Base-by-base conservation (phyloP, 805 yeast genomes). In the Candida michaelii region DNA sequence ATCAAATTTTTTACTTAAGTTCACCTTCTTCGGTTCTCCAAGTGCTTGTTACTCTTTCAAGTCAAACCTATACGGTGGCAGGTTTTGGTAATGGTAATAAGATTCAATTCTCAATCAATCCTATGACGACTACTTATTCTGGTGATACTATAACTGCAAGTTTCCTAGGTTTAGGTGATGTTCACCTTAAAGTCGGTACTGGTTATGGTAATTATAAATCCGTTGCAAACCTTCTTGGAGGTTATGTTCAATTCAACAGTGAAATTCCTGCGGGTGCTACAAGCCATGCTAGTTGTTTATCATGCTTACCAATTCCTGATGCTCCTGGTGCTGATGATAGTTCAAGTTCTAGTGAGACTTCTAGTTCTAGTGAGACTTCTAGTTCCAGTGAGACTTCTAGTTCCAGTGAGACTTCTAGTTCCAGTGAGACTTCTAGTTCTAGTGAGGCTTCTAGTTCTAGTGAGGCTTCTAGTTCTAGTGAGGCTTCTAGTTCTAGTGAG, bases 51-150 rank as follows among this genome's bases (percentile, higher is more conserved):
- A 14, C 44, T 13, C 5, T 34, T 15, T 18, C 32, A 9, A 5
- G 35, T 3, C 46, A 38, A 34, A 44, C 50, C 2, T 43, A 36
- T 31, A 44, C 43, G 23, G 58, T 56, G 14, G 47, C 49, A 27
- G 58, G 58, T 18, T 56, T 43, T 23, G 59, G 60, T 41, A 40
- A 42, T 23, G 54, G 56, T 7, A 54, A 56, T 38, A 15, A 23
- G 9, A 46, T 55, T 23, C 51, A 33, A 11, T n/a, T n/a, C n/a
- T n/a, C n/a, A n/a, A n/a, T n/a, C n/a, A 12, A 29, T 7, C 11
- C 33, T 21, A 19, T 12, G 4, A 29, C 40, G 3, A 32, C 40
- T 36, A 5, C 12, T 5, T 16, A 44, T 25, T 8, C 40, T 13
- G 47, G 44, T 13, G 39, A 40, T 18, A 40, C 42, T 9, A 40